Conservation (phyloP, 352 stramenopile species). For the Pythium biforme region DNA sequence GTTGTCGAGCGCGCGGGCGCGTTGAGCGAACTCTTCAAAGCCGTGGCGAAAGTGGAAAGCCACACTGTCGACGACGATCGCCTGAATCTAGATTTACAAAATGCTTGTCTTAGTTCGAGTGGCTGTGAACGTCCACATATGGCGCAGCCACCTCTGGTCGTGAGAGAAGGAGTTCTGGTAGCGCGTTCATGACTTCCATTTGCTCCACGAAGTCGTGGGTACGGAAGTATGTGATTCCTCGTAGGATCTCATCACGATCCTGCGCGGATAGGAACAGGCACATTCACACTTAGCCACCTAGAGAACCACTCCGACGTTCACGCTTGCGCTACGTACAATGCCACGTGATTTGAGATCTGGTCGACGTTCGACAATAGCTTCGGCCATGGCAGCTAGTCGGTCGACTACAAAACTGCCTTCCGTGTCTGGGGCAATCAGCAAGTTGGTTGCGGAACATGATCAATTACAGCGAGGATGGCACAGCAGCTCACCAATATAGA, state of each 20-base stretch:
- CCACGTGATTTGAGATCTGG: slow-evolving; percentile 51
- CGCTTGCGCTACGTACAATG: slow-evolving; percentile 8
- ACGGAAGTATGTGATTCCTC: slow-evolving; percentile 71
- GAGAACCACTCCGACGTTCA: too few species aligned
- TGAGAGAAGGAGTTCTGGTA: slow-evolving; percentile 54
- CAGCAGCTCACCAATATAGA: slow-evolving; percentile 61
- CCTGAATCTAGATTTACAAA: slow-evolving; percentile 49
- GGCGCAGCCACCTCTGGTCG: slow-evolving; percentile 30
- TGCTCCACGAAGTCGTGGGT: slow-evolving; percentile 90
- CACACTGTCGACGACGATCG: slow-evolving; percentile 92
- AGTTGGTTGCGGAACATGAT: background rate
- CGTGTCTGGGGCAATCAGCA: slow-evolving; percentile 48
- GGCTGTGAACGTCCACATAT: background rate
- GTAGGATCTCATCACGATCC: slow-evolving; percentile 78
- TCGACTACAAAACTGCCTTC: slow-evolving; percentile 93
- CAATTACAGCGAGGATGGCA: background rate
- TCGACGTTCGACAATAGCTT: slow-evolving; percentile 48
- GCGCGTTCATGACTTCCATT: slow-evolving; percentile 79
- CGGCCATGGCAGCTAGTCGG: slow-evolving; percentile 82
- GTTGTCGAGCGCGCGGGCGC: slow-evolving; percentile 63
- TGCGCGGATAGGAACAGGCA: too few species aligned
- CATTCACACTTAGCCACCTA: too few species aligned
- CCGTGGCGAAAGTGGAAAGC: slow-evolving; percentile 93
- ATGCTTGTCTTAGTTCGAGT: too few species aligned
- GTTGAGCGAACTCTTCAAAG: slow-evolving; percentile 70